These are phyloP conservation scores for Ceratocystis cubensis DNA, from an alignment of 2,329 filamentous ascomycete species.

Conservation along the genomic window DNA sequence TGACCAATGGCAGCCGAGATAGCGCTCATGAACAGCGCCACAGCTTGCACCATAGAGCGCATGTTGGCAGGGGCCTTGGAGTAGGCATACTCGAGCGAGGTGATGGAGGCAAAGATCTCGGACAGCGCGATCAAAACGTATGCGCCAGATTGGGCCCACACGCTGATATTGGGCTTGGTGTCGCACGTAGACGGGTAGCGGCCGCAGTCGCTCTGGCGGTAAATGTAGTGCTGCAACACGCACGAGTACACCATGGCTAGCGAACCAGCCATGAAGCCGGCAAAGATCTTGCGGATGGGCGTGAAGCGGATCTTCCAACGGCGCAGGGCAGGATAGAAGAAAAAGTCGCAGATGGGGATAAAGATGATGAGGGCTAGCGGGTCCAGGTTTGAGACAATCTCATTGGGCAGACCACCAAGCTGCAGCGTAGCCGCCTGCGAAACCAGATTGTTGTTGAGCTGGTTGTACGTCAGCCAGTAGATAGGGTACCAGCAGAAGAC, in stretches of 20 bases:
- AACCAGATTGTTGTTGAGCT: conserved; percentile 45
- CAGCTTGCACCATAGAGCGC: conserved; percentile 56
- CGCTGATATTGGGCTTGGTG: conserved; percentile 43
- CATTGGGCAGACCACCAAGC: conserved; percentile 61
- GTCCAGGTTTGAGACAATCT: conserved; percentile 62
- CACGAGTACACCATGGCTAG: conserved; percentile 46
- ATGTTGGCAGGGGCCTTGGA: conserved; percentile 67
- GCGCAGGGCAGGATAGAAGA: conserved; percentile 56
- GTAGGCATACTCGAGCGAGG: conserved; percentile 60
- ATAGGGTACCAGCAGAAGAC: conserved; percentile 60
- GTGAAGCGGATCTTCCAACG: conserved; percentile 53
- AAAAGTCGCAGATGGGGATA: conserved; percentile 55
- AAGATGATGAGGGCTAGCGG: conserved; percentile 62
- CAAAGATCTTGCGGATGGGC: conserved; percentile 63
- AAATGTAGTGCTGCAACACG: conserved; percentile 48
- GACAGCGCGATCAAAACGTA: conserved; percentile 39
- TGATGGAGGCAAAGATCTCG: conserved; percentile 40
- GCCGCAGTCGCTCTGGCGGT: conserved; percentile 50
- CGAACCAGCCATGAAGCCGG: conserved; percentile 53
- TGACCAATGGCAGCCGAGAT: conserved; percentile 57
- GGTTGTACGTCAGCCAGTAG: conserved; percentile 41
- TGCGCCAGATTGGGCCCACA: conserved; percentile 45
- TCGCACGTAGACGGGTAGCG: conserved; percentile 28
- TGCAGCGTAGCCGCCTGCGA: conserved; percentile 54
- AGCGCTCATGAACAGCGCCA: conserved; percentile 57